Evolutionary conservation across 371 early-diverging fungal genomes (phyloP).

Genomic region (Encephalitozoon cuniculi): DNA sequence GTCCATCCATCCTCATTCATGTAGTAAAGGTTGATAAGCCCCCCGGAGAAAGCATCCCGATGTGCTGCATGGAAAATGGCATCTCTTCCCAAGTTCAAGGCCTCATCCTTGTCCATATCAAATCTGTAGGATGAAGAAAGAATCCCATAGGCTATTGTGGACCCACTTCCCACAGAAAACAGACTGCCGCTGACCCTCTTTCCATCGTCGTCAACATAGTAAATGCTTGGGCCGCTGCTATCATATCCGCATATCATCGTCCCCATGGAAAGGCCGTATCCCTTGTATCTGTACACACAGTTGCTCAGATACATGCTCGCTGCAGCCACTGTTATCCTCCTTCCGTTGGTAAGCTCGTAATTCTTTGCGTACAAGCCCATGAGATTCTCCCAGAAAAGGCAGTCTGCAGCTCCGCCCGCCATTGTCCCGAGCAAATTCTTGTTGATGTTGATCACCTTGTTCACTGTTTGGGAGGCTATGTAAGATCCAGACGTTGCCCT

Average conservation of each 20-base stretch:
- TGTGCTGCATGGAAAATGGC: constrained; percentile 95
- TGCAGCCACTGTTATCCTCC: constrained; percentile 92
- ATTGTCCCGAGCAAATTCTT: constrained; percentile 95
- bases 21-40: constrained; percentile 69
- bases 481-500: constrained; percentile 93
- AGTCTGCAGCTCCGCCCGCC: constrained; percentile 99
- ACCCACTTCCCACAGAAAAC: constrained; percentile 93
- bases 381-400: constrained; percentile 95
- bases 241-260: constrained; percentile 99
- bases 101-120: constrained; percentile 80
- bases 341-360: constrained; percentile 89
- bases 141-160: constrained; percentile 87
- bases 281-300: constrained; percentile 90
- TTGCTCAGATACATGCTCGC: constrained; percentile 89
- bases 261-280: constrained; percentile 96
- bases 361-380: constrained; percentile 80
- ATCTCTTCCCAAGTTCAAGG: constrained; percentile 80
- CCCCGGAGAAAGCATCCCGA: constrained; percentile 96
- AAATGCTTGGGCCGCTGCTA: constrained; percentile 84
- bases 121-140: constrained; percentile 78
- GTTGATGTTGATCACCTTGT: constrained; percentile 98
- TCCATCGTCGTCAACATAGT: constrained; percentile 94
- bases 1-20: constrained; percentile 60
- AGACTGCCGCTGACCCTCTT: constrained; percentile 72
- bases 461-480: constrained; percentile 91